Evolutionary conservation across 2,329 filamentous ascomycete genomes (phyloP), one percentile per base, ranked within the genome.

Genomic region (Coleophoma crateriformis): DNA sequence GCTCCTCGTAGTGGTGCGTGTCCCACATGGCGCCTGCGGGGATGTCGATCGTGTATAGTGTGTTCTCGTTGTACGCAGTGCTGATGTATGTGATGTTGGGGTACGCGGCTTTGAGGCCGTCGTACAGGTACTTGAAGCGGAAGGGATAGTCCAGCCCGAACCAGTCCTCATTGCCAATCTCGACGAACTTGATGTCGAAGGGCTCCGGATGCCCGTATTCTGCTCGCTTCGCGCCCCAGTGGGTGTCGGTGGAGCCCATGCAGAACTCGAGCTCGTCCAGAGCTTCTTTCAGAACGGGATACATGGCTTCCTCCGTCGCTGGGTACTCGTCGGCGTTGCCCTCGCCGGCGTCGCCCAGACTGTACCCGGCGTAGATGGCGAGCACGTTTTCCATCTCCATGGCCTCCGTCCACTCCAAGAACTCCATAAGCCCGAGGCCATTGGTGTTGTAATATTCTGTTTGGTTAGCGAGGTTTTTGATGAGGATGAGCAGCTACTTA

Each of bases 101-200:
- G 34, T 48, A 48, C 11, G n/a, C 41, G 39, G 47, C 47, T 22
- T 43, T 48, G 17, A 48, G 33, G 8, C 47, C 38, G 34, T 48
- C 22, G 27, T 45, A 48, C 20, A 48, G 40, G 10, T 41, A 41
- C 20, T 34, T 7, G 40, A 48, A 48, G 33, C 47, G 47, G 40
- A 43, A 48, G 22, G 47, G 41, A 48, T 48, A 48, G 41, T 44
- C 27, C 22, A 27, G 17, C 4, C 38, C 38, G 32, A 85, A 73
- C 70, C 78, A 79, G 57, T 87, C 84, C 61, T 87, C 84, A 61
- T 87, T 87, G 51, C 84, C 84, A 40, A 87, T 67, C 64, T 87
- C 84, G 48, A 87, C 78, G 56, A 78, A 83, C 11, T 75, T 69
- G 45, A 87, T 71, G 32, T 63, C 68, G 67, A 80, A 87, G 0